phyloP scores from a whole-genome alignment of 1,284 basidiomycete species.

The Cryptococcus sp. region DNA sequence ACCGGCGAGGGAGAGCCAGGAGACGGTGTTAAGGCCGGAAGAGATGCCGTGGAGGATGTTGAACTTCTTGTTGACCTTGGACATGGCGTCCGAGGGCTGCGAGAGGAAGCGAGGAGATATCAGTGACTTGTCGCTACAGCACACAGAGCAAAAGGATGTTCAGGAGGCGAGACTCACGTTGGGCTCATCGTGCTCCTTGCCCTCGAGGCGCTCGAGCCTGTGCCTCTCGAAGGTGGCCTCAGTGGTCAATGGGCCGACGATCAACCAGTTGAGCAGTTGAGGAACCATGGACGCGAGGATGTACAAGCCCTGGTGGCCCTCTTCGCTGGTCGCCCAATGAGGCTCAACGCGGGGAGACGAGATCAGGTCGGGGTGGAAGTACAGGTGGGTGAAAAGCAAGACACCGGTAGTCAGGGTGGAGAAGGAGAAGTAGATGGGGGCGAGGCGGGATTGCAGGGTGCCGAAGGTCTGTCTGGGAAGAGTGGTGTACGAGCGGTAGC shows the following conservation, averaged over 20 bases:
- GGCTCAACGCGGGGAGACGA: conserved; percentile 49
- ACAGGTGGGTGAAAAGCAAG: conserved; percentile 66
- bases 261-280: conserved; percentile 56
- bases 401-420: conserved; percentile 62
- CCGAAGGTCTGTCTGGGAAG: conserved; percentile 69
- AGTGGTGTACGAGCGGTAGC: conserved; percentile 33
- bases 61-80: conserved; percentile 66
- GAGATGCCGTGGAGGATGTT: conserved; percentile 67
- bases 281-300: conserved; percentile 59
- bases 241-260: conserved; percentile 48
- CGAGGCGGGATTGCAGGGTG: conserved; percentile 70
- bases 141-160: background rate
- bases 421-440: conserved; percentile 72
- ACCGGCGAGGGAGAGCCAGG: conserved; percentile 65
- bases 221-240: conserved; percentile 69
- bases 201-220: conserved; percentile 71
- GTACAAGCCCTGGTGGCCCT: conserved; percentile 71
- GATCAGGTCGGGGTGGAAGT: conserved; percentile 65
- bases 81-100: conserved; percentile 70
- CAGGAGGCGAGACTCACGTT: conserved; percentile 57
- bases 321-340: conserved; percentile 57
- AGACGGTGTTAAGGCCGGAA: conserved; percentile 60
- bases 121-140: background rate
- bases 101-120: background rate
- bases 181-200: conserved; percentile 65